phyloP scores from a whole-genome alignment of 768 basidiomycete species.

The Auricularia sp. region DNA sequence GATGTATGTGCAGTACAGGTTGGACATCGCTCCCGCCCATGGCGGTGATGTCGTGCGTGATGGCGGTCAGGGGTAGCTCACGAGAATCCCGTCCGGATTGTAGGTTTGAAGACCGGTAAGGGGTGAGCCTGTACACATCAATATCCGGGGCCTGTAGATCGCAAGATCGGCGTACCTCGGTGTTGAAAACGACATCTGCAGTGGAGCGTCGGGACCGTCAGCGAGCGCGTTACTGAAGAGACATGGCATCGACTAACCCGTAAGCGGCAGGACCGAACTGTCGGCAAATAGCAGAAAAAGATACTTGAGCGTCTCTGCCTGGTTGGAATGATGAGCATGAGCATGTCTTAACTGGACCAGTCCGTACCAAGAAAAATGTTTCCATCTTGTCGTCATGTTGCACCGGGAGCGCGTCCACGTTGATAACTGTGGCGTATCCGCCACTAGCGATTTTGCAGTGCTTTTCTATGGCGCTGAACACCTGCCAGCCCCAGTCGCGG shows the following conservation, averaged over 20 bases:
- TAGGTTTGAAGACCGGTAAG: slow-evolving; percentile 56
- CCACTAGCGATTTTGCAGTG: slow-evolving; percentile 70
- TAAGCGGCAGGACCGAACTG: slow-evolving; percentile 55
- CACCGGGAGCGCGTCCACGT: slow-evolving; percentile 70
- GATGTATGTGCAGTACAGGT: no score
- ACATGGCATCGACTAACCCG: slow-evolving; percentile 38
- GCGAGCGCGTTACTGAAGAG: not conserved
- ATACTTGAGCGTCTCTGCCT: slow-evolving; percentile 90
- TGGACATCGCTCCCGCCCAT: no score
- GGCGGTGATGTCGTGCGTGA: no score
- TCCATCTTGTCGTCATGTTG: slow-evolving; percentile 85
- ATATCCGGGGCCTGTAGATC: not conserved
- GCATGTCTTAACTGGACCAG: not conserved
- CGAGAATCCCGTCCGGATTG: slow-evolving; percentile 37
- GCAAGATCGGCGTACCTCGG: slow-evolving; percentile 47
- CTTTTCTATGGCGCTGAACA: slow-evolving; percentile 81
- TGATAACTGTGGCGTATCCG: slow-evolving; percentile 74
- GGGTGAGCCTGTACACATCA: slow-evolving; percentile 43
- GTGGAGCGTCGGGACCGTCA: not conserved
- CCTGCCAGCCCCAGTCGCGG: slow-evolving; percentile 75
- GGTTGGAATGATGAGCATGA: slow-evolving; percentile 1
- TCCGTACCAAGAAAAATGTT: slow-evolving; percentile 76
- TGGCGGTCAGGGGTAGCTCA: slow-evolving; percentile 10
- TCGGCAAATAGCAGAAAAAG: slow-evolving; percentile 81
- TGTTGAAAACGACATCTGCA: slow-evolving; percentile 82